Evolutionary conservation across 495 filamentous ascomycete genomes (phyloP).

Genomic region (Aspergillus kassunensis): DNA sequence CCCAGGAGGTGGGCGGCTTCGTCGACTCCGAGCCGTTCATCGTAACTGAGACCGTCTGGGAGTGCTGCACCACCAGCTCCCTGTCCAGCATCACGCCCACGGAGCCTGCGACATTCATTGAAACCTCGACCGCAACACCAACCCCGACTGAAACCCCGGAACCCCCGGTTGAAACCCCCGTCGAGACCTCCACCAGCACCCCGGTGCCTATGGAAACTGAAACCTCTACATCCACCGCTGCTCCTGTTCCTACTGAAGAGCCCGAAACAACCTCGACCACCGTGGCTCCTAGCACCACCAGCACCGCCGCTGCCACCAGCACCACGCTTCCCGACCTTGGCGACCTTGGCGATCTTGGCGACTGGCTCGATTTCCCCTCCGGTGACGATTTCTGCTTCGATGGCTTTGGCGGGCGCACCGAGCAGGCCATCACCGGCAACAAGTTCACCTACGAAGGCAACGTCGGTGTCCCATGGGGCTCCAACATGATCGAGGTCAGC

Average conservation of each 20-base stretch:
- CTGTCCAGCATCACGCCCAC: not conserved
- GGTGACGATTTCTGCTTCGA: constrained; percentile 19
- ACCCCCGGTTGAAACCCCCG: not conserved
- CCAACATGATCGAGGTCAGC: constrained; percentile 47
- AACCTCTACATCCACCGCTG: not conserved
- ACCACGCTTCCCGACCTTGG: not conserved
- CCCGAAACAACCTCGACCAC: constrained; percentile 12
- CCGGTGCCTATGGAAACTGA: not conserved
- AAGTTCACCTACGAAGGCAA: constrained; percentile 42
- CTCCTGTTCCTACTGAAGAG: not conserved
- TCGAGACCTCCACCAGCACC: not conserved
- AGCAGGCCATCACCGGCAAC: constrained; percentile 13
- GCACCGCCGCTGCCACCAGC: not conserved
- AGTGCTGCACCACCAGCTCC: constrained; percentile 6
- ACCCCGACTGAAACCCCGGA: not conserved
- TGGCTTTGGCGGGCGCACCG: constrained; percentile 19
- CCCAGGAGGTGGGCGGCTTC: constrained; percentile 12
- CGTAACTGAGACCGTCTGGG: constrained; percentile 25
- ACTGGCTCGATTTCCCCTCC: constrained; percentile 29
- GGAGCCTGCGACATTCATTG: not conserved
- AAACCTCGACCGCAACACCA: not conserved
- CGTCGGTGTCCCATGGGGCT: constrained; percentile 49
- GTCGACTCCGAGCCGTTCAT: constrained; percentile 21
- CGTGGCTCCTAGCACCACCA: constrained; percentile 12
- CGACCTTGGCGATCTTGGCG: too few species aligned